phyloP scores from a whole-genome alignment of 2,329 filamentous ascomycete species.

The Aspergillus sp. region DNA sequence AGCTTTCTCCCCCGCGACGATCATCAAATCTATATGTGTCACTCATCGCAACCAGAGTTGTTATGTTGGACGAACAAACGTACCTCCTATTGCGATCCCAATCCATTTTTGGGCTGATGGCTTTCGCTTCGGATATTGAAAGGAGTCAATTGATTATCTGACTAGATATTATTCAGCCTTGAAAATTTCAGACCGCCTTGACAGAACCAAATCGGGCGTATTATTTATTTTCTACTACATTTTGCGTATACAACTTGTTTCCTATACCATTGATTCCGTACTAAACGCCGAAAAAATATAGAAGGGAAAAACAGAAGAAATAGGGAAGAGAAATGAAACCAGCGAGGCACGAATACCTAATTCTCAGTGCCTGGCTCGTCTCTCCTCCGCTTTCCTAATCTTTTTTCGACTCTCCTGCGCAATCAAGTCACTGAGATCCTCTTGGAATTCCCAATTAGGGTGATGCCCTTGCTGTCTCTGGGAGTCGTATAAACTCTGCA shows the following conservation, averaged over 20 bases:
- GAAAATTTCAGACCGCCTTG: too few relatives aligned
- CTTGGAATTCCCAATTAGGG: slow-evolving; percentile 69
- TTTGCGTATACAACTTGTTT: too few relatives aligned
- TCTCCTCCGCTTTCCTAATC: slow-evolving; percentile 79
- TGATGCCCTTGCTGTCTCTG: slow-evolving; percentile 59
- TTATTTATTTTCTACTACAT: too few relatives aligned
- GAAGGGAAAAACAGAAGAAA: not conserved
- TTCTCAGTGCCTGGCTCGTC: slow-evolving; percentile 50
- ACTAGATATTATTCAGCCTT: too few relatives aligned
- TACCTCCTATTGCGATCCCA: slow-evolving; percentile 40
- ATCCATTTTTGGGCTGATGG: slow-evolving; percentile 22
- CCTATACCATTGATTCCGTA: too few relatives aligned
- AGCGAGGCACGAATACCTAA: not conserved
- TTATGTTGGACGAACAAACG: slow-evolving; percentile 4
- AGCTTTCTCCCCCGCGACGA: slow-evolving; percentile 39
- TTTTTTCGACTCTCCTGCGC: slow-evolving; percentile 86
- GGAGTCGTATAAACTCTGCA: slow-evolving; percentile 72
- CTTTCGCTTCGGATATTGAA: not conserved
- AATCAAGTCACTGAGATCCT: slow-evolving; percentile 94
- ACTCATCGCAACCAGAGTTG: slow-evolving; percentile 5
- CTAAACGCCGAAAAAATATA: too few relatives aligned
- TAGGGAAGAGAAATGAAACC: not conserved
- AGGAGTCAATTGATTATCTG: not conserved
- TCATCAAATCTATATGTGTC: slow-evolving; percentile 28
- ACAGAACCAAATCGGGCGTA: too few relatives aligned